A percentile compares a stretch with the other conserved stretches of the same genome.
phyloP scores from a whole-genome alignment of 805 yeast genomes.

The Yamadazyma insecticola region DNA sequence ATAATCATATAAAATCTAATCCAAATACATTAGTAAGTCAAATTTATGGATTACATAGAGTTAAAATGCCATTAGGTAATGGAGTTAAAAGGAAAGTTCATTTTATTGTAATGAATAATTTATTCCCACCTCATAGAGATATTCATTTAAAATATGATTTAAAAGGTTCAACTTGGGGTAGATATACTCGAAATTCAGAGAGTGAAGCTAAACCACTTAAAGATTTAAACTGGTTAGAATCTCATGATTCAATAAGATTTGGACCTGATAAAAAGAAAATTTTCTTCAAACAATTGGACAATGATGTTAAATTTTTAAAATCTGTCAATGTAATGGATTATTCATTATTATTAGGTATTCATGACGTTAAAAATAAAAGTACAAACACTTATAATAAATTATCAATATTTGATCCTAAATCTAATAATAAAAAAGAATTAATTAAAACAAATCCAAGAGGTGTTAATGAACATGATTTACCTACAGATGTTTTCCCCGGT shows the following conservation, averaged over 20 bases:
- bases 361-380: conserved; percentile 58
- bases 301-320: conserved; percentile 70
- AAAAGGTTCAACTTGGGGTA: conserved; percentile 89
- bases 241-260: conserved; percentile 57
- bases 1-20: conserved; percentile 71
- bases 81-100: conserved; percentile 69
- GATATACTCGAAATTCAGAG: conserved; percentile 44
- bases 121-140: conserved; percentile 90
- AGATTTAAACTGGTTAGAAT: conserved; percentile 84
- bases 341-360: conserved; percentile 83
- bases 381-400: conserved; percentile 30
- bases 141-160: conserved; percentile 83
- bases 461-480: conserved; percentile 39
- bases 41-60: conserved; percentile 91
- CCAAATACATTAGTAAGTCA: conserved; percentile 92
- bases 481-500: conserved; percentile 41
- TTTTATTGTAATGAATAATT: conserved; percentile 93
- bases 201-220: conserved; percentile 58
- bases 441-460: conserved; percentile 44
- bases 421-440: conserved; percentile 32
- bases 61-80: conserved; percentile 74
- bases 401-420: conserved; percentile 42
- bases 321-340: conserved; percentile 91
- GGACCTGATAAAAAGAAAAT: conserved; percentile 64
- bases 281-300: conserved; percentile 64